These are phyloP conservation scores for Eimeria sp. DNA, from an alignment of 169 alveolate species.

Conservation along the genomic window DNA sequence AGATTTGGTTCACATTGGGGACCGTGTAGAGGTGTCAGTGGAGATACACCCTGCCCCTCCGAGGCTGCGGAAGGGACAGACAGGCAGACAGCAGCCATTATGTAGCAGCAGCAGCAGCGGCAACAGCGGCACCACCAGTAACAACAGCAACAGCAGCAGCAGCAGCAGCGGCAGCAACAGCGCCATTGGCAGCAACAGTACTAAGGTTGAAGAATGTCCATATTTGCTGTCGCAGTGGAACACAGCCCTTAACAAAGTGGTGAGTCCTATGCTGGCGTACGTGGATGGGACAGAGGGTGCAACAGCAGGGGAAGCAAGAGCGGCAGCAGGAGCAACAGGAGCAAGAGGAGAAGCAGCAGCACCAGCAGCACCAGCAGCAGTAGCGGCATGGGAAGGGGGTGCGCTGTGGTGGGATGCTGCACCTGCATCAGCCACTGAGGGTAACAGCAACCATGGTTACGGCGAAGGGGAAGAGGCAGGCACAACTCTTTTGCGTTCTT, in stretches of 20 bases:
- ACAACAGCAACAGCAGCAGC: neutral
- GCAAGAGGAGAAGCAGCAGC: neutral
- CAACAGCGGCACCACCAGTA: neutral
- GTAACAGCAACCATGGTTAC: neutral
- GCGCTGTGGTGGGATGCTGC: neutral
- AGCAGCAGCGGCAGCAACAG: slow-evolving; percentile 37
- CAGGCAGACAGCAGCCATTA: neutral
- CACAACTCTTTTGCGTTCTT: too few relatives aligned
- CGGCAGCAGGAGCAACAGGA: slow-evolving; percentile 37
- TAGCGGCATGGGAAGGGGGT: too few relatives aligned
- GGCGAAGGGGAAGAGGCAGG: neutral
- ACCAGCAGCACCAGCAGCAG: too few relatives aligned
- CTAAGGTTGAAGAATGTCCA: slow-evolving; percentile 16
- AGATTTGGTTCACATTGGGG: slow-evolving; percentile 92
- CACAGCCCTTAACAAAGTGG: neutral
- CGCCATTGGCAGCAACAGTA: neutral
- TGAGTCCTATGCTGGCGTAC: neutral
- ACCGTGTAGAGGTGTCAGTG: slow-evolving; percentile 90
- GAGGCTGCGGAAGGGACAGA: neutral
- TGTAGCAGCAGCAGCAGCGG: neutral
- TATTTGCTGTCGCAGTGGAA: slow-evolving; percentile 28
- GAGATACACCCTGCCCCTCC: slow-evolving; percentile 43
- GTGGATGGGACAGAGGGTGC: neutral
- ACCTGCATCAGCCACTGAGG: neutral
- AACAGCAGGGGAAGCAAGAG: slow-evolving; percentile 3